phyloP scores from a whole-genome alignment of 176 grass and related monocot genomes.

The Neostapfia colusana region DNA sequence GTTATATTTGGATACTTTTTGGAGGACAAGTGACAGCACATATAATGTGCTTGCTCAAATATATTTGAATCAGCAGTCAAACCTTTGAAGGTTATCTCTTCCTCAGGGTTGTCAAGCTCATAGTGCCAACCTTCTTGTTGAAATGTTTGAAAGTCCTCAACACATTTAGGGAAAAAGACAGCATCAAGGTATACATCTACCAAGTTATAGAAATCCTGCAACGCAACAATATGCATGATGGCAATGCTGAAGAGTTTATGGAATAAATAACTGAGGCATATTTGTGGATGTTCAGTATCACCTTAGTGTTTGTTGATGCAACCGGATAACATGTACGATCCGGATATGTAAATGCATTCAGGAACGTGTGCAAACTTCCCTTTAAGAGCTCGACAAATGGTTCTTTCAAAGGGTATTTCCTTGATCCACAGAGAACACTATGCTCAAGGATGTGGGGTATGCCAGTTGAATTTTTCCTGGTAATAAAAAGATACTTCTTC shows the following conservation, averaged over 20 bases:
- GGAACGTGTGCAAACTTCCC: slow-evolving; percentile 93
- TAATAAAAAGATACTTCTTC: slow-evolving; percentile 34
- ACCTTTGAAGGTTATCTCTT: slow-evolving; percentile 99
- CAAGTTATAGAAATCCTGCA: slow-evolving; percentile 99
- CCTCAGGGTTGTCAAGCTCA: slow-evolving; percentile 83
- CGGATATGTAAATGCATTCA: slow-evolving; percentile 99
- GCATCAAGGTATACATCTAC: slow-evolving; percentile 98
- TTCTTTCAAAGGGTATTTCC: slow-evolving; percentile 99
- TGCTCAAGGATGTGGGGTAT: slow-evolving; percentile 99
- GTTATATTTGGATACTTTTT: slow-evolving; percentile 28
- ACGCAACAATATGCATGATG: slow-evolving; percentile 22
- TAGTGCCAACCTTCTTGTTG: slow-evolving; percentile 99
- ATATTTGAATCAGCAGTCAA: slow-evolving; percentile 25
- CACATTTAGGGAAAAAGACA: slow-evolving; percentile 92
- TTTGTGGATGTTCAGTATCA: slow-evolving; percentile 23
- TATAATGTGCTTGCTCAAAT: slow-evolving; percentile 28
- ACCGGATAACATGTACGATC: slow-evolving; percentile 98
- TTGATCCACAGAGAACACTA: slow-evolving; percentile 93
- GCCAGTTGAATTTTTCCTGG: slow-evolving; percentile 93
- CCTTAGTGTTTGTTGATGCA: slow-evolving; percentile 96
- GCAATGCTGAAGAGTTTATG: slow-evolving; percentile 17
- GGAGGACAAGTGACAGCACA: background rate
- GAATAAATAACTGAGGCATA: slow-evolving; percentile 36
- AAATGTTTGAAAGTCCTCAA: slow-evolving; percentile 95
- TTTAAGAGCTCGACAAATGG: slow-evolving; percentile 99